Conservation (phyloP, 2,329 filamentous ascomycete species). For the Fusarium albidum region DNA sequence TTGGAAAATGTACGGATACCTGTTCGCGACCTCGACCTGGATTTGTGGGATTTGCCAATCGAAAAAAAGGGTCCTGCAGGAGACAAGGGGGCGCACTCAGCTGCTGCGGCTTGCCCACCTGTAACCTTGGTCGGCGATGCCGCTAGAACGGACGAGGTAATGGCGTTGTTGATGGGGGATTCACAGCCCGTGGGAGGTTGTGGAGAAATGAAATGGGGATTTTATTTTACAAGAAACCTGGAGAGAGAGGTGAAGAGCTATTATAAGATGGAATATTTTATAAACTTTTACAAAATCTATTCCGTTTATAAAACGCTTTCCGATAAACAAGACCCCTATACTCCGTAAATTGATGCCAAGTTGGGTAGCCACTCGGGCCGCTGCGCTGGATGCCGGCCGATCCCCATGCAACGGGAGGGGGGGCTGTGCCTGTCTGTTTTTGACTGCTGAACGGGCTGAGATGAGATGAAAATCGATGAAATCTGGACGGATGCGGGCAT, state of each 20-base stretch:
- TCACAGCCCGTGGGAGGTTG: not conserved
- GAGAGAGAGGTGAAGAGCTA: no score
- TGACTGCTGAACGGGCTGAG: slow-evolving; percentile 3
- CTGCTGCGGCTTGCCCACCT: slow-evolving; percentile 4
- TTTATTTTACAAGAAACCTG: no score
- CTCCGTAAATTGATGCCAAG: slow-evolving; percentile 11
- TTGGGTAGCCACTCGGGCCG: slow-evolving; percentile 29
- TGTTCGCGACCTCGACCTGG: not conserved
- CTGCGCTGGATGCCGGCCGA: slow-evolving; percentile 17
- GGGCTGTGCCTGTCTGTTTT: slow-evolving; percentile 19
- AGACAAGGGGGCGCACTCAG: slow-evolving; percentile 4
- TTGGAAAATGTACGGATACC: no score
- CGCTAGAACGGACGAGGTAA: slow-evolving; percentile 8
- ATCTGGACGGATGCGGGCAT: not conserved
- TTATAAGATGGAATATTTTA: no score
- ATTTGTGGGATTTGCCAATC: not conserved
- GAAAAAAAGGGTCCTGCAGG: slow-evolving; percentile 3
- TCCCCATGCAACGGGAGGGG: slow-evolving; percentile 23
- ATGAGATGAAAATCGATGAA: not conserved
- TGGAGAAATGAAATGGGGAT: no score
- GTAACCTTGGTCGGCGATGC: slow-evolving; percentile 11
- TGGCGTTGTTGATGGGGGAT: slow-evolving; percentile 1
- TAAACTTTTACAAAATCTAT: no score
- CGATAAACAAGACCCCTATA: no score
- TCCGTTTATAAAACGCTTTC: no score